Evolutionary conservation across 2,329 filamentous ascomycete genomes (phyloP), one percentile per base, ranked within the genome.

Genomic region (Aspergillus sp.): DNA sequence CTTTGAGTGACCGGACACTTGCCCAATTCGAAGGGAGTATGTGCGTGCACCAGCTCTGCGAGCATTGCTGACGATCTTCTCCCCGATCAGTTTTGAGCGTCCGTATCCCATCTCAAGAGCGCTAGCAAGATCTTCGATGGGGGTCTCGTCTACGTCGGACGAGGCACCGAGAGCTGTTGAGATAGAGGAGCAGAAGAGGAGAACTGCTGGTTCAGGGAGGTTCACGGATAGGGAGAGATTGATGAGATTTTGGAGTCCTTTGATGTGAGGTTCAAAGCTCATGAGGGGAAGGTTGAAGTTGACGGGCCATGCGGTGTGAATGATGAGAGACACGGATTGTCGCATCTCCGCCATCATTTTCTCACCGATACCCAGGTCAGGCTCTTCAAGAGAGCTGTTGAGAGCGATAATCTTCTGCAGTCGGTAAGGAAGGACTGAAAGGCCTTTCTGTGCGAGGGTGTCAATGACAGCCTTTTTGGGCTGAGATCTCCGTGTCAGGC

Each of bases 261-360:
- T 59, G 50, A 77, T 80, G 64, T 83, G 80, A 39, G 78, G 76
- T 32, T 77, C 77, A 63, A 84, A 84, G 64, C 75, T 80, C 21
- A 70, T 63, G 1, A 85, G 72, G 1, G 79, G 80, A 58, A 84
- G 74, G 42, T 80, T 80, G 72, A 85, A 84, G 66, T 85, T 84
- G 55, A 85, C 83, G 1, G 81, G 79, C 83, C 83, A 85, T 15
- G 83, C 82, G 2, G 81, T 75, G 66, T 85, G 83, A 51, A 84
- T 77, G 47, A 85, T 78, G 11, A 77, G 71, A 3, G 81, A 79
- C 1, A 77, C 75, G 49, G 78, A 71, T 21, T 68, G 55, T 5
- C 75, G 75, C 54, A 84, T 73, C 27, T 72, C 59, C 3, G 67
- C 48, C 59, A 82, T 78, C n/a, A 70, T 67, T 3, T 67, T 61